Conservation (phyloP, 225 moss, liverwort and hornwort genomes). For the Straminergon stramineum region DNA sequence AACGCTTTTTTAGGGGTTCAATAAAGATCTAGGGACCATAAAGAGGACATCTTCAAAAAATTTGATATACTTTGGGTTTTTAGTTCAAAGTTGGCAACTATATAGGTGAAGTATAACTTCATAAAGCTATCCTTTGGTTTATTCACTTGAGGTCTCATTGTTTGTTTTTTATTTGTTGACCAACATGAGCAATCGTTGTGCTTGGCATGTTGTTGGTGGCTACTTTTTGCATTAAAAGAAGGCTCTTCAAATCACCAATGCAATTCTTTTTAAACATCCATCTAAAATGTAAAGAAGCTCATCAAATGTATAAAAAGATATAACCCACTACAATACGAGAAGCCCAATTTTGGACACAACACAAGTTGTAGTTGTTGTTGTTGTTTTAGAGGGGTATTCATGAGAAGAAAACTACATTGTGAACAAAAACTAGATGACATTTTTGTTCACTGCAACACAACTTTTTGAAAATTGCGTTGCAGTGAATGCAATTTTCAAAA, state of each 20-base stretch:
- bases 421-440: too few relatives aligned
- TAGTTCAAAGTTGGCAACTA: background rate
- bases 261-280: background rate
- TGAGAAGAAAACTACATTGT: too few relatives aligned
- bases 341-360: background rate
- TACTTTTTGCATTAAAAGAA: background rate
- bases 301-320: background rate
- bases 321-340: rapidly evolving
- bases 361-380: rapidly evolving
- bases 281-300: background rate
- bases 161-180: background rate
- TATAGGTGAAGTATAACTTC: background rate
- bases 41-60: background rate
- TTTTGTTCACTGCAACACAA: too few relatives aligned
- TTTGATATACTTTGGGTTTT: background rate
- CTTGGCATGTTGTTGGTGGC: background rate
- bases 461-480: too few relatives aligned
- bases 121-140: background rate
- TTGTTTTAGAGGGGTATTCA: too few relatives aligned
- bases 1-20: background rate
- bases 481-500: too few relatives aligned
- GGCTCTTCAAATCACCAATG: background rate
- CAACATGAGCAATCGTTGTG: rapidly evolving
- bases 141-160: background rate
- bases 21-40: background rate